A percentile compares a stretch with the other conserved stretches of the same genome.
Conservation (phyloP, 495 filamentous ascomycete species). For the Letharia lupina region DNA sequence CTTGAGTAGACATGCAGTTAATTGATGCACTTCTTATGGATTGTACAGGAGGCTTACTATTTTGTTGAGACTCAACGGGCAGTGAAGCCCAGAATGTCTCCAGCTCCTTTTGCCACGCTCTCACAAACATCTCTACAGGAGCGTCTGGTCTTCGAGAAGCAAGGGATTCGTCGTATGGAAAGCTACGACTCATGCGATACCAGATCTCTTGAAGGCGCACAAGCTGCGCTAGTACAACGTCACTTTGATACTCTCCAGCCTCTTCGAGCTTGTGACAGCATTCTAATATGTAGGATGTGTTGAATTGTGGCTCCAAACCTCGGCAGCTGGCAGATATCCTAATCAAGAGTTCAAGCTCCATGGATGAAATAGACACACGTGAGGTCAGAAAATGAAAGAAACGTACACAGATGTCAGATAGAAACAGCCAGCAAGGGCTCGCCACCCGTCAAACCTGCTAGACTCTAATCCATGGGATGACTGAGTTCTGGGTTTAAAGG, state of each 20-base stretch:
- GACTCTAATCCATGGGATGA: not conserved
- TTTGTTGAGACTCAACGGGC: not conserved
- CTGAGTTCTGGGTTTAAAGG: not conserved
- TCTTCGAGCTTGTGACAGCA: not conserved
- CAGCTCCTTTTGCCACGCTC: not conserved
- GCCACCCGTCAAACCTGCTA: not conserved
- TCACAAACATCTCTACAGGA: not conserved
- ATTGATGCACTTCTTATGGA: not conserved
- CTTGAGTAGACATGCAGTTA: not conserved
- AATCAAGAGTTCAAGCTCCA: not conserved
- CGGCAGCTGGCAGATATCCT: not conserved
- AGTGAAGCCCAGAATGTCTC: not conserved
- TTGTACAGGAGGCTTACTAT: not conserved
- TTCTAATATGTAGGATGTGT: not conserved
- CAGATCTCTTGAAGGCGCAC: conserved; percentile 1
- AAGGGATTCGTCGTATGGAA: not conserved
- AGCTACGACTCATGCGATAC: conserved; percentile 5
- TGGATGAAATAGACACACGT: not conserved
- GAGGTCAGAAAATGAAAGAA: not conserved
- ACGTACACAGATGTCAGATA: not conserved
- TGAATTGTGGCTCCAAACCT: conserved; percentile 1
- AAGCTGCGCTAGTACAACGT: not conserved
- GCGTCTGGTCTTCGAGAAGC: not conserved
- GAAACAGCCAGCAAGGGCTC: conserved; percentile 2
- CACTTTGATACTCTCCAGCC: conserved; percentile 1